Conservation (phyloP, 1,284 basidiomycete genomes). For the Nidula niveotomentosa region DNA sequence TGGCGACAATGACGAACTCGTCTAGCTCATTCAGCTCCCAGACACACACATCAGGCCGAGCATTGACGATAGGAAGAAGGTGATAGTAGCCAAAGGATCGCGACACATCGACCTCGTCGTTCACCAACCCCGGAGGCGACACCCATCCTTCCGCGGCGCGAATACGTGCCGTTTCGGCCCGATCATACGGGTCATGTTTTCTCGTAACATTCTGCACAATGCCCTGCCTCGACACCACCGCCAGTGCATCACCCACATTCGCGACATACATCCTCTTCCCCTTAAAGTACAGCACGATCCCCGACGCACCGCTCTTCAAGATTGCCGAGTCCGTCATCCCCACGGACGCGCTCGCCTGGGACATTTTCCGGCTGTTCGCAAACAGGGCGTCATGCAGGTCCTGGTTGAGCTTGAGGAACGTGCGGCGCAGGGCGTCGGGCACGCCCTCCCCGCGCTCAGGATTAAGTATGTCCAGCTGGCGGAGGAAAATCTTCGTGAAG, state of each 20-base stretch:
- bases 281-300: constrained; percentile 85
- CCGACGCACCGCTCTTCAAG: constrained; percentile 78
- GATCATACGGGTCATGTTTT: constrained; percentile 91
- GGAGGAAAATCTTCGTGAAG: constrained; percentile 64
- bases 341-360: constrained; percentile 21
- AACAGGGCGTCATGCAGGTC: constrained; percentile 57
- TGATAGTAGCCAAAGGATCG: constrained; percentile 95
- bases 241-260: constrained; percentile 89
- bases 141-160: constrained; percentile 95
- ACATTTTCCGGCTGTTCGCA: constrained; percentile 28
- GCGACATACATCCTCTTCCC: constrained; percentile 87
- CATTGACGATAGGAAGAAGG: constrained; percentile 89
- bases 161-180: constrained; percentile 84
- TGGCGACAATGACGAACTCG: constrained; percentile 97
- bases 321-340: no score
- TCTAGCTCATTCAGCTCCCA: constrained; percentile 83
- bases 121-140: constrained; percentile 90
- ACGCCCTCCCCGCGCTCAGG: constrained; percentile 53
- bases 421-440: constrained; percentile 78
- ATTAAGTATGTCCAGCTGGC: constrained; percentile 53
- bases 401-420: constrained; percentile 87
- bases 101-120: constrained; percentile 91
- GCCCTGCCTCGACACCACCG: constrained; percentile 86
- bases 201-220: constrained; percentile 78
- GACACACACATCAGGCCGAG: constrained; percentile 77